Evolutionary conservation across 345 rosid genomes (phyloP), one percentile per base, ranked within the genome.

Genomic region (Eucalyptus lansdowneana): DNA sequence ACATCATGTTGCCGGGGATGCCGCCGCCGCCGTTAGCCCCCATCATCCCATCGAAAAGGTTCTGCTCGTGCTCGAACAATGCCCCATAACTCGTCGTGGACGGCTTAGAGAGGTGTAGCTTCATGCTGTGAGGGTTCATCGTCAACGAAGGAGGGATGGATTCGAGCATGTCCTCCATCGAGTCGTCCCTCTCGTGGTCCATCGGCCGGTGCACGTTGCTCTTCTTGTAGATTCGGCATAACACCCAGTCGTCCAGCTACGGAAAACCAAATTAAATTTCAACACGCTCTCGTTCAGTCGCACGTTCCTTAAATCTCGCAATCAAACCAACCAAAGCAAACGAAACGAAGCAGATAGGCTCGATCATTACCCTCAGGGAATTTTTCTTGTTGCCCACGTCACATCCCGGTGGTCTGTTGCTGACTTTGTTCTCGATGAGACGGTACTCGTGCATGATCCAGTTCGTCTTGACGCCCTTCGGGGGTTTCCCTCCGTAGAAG

Each of bases 361-460:
- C 24, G n/a, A 31, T 62, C 58, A 14, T 90, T 92, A 97, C 99
- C 96, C 99, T 93, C 65, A 96, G 92, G 53, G 99, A 98, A 93
- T 95, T 95, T 90, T 95, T 96, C 95, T 94, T 97, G 94, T 94
- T 94, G 89, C 94, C 91, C 88, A 94, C 91, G 94, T 95, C 97
- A 91, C 90, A 97, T 5, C 93, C 93, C 17, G 94, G 96, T 54
- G 94, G 97, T 50, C 92, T 94, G 92, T 95, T 96, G 88, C 81
- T 95, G 76, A 90, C 87, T 90, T 92, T 92, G 89, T 91, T 90
- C 83, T 96, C 96, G 4, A 93, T 88, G 87, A 98, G 95, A 27
- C 99, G 94, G 88, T 96, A 98, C 86, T 98, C 99, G 87, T 98
- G 99, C 99, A 98, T 98, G 89, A 98, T 97, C 99, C 99, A 98